Conservation (phyloP, 2,329 filamentous ascomycete species). For the Fusarium subglutinans region DNA sequence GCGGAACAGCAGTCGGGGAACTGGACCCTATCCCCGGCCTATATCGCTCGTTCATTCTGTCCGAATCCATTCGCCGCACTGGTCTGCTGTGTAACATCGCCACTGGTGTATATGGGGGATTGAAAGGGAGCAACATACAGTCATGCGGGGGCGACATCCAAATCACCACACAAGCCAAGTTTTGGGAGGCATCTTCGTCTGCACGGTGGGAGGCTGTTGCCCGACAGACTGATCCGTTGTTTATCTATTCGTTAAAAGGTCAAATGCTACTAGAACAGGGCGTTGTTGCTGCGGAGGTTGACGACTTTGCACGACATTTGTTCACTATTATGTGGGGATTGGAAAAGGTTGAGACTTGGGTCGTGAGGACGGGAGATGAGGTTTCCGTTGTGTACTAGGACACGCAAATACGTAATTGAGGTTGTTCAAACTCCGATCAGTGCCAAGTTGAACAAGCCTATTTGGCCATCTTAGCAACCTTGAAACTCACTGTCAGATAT, state of each 20-base stretch:
- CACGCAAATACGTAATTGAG: accelerated
- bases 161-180: background rate
- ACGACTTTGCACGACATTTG: background rate
- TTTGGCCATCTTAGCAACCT: no score
- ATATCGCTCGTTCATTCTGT: background rate
- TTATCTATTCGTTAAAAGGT: background rate
- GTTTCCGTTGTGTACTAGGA: background rate
- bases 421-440: accelerated
- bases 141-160: background rate
- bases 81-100: background rate
- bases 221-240: accelerated
- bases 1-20: no score
- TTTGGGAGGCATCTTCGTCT: background rate
- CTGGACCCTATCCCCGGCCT: background rate
- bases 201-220: background rate
- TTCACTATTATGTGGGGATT: background rate
- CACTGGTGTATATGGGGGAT: background rate
- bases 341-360: background rate
- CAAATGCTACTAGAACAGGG: background rate
- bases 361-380: background rate
- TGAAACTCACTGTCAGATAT: no score
- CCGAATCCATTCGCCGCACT: background rate
- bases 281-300: background rate
- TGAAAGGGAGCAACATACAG: background rate
- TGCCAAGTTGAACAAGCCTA: accelerated